phyloP scores from a whole-genome alignment of 495 filamentous ascomycete genomes.

The Penicillium daleae region DNA sequence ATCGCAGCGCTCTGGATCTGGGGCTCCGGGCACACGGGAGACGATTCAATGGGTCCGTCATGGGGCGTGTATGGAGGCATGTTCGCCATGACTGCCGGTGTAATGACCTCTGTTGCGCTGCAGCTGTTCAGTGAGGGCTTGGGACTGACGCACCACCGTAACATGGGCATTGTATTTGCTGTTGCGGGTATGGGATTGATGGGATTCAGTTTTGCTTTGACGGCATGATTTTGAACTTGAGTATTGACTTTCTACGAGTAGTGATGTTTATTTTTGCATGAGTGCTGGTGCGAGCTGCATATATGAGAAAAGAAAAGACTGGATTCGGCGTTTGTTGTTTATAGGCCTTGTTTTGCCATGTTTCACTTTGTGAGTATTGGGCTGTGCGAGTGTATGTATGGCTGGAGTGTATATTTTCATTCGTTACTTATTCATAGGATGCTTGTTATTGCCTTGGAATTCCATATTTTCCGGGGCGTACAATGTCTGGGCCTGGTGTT shows the following conservation, averaged over 20 bases:
- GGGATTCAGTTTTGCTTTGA: constrained; percentile 85
- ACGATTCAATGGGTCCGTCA: constrained; percentile 52
- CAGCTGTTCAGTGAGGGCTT: constrained; percentile 88
- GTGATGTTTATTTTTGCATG: constrained; percentile 7
- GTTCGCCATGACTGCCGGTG: constrained; percentile 88
- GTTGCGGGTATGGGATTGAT: constrained; percentile 90
- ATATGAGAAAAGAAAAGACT: constrained; percentile 6
- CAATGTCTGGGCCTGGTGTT: neutral
- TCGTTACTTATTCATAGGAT: neutral
- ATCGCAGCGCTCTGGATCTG: constrained; percentile 85
- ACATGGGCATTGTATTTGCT: constrained; percentile 80
- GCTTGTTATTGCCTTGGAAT: neutral
- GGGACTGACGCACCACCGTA: constrained; percentile 75
- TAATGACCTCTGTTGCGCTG: constrained; percentile 91
- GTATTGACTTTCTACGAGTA: neutral
- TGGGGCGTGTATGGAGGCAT: constrained; percentile 82
- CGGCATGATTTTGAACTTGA: constrained; percentile 45
- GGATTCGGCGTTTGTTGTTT: constrained; percentile 1
- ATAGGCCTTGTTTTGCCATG: neutral
- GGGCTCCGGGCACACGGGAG: constrained; percentile 54
- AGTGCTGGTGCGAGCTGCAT: constrained; percentile 5
- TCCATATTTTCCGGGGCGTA: neutral
- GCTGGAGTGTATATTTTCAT: neutral
- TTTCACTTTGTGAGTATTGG: neutral
- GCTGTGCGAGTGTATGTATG: neutral